Base-by-base conservation (phyloP, 1,139 yeast genomes). In the Candida neerlandica region DNA sequence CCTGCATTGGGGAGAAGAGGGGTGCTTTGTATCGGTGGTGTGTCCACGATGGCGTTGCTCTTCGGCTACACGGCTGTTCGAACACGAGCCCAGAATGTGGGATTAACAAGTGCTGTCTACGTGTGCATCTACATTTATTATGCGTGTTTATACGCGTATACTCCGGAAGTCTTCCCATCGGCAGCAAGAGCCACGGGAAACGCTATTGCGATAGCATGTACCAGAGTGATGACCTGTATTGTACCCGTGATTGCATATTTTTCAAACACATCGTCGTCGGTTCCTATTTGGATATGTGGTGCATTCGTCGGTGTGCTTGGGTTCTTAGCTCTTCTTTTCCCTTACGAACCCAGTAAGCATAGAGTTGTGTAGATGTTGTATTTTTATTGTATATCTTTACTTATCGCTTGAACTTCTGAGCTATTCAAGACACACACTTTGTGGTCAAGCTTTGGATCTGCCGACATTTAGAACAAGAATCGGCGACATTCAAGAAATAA, bases 201-300 rank as follows among this genome's bases (percentile, higher is more conserved):
- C 54, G 69, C 69, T 41, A 56, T 69, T 49, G 66, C 70, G 48
- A 58, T 70, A 38, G 63, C 64, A 46, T 57, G 59, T 15, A 67
- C 67, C 2, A 59, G 75, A 54, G 54, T 66, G 43, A 67, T 67
- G 27, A 67, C 70, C 15, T 57, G 62, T n/a, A 58, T 70, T 41
- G 62, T 64, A 14, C 74, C 75, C 5, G 57, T 69, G 6, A 66
- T 70, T 46, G 69, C 68, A 18, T 69, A 60, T 45, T 69, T 55
- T 50, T 57, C 69, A 4, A 56, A 66, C 47, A 65, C 71, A 19
- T 49, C 65, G 5, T 55, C 69, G 3, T 49, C 67, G 12, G 63
- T 63, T 12, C 74, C 75, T 5, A 67, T 70, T 46, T 70, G 68
- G 64, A 59, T 66, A 18, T 70, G 73, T 60, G 74, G 70, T 5